Base-by-base conservation (phyloP, 768 basidiomycete genomes). In the Termitomyces sp. region DNA sequence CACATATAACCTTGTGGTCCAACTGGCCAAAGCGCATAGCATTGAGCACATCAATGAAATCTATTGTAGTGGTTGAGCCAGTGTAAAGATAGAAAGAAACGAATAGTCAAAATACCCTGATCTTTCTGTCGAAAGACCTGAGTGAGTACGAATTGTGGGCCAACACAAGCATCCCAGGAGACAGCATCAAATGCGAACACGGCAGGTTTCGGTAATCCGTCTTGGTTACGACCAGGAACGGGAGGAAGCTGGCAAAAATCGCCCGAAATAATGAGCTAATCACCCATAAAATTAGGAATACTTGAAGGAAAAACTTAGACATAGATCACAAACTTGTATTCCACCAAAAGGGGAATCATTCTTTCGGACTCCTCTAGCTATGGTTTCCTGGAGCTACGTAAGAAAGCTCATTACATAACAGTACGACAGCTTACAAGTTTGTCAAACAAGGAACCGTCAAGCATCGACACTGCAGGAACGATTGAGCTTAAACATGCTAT, bases 191-290 rank as follows among this genome's bases (percentile, higher is more conserved):
- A 95, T 4, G 88, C 86, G 70, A 95, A 95, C 9, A 61, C 69
- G 6, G 84, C 73, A 7, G 77, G 74, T 36, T 84, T 76, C 9
- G 78, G 41, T 62, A 80, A 58, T 62, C 79, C 79, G 49, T 83
- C 75, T 65, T 75, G 68, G 71, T 80, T 64, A 63, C 78, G 72
- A 36, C 74, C 76, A 9, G 81, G 77, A 0, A 95, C 91, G 1
- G 94, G 94, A 11, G 94, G 94, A 0, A 97, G 78, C 70, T 97
- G 93, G 67, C 85, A 95, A 69, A 95, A 95, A 68, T 97, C 94
- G 7, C 94, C 94, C 11, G 88, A 93, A 4, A 95, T 74, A 36
- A 91, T 79, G 54, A 95, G 81, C 88, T 94, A 60, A 20, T 20
- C 22, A 9, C 53, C 47, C 27, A n/a, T 46, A 42, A 45, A 9